Base-by-base conservation (phyloP, 306 rosid genomes). In the Cotoneaster glaucophyllus region DNA sequence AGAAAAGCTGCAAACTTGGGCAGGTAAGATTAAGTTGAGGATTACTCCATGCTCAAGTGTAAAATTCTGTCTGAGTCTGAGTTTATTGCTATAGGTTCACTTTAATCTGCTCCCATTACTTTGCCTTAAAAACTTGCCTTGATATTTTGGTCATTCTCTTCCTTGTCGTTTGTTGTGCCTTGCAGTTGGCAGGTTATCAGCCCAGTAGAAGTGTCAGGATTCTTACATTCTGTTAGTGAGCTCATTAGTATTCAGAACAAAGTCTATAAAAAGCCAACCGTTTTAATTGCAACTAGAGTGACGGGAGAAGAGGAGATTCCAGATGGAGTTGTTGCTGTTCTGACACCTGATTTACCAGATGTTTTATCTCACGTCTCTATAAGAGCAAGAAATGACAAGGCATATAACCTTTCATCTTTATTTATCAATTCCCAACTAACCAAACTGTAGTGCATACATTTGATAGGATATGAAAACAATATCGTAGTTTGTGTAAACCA, bases 121-220 rank as follows among this genome's bases (percentile, higher is more conserved):
- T 22, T 22, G 3, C 3, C 14, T n/a, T 11, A 22, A 39, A 12
- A 5, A 66, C 17, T 37, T 41, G 18, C 21, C 32, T 12, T 66
- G 4, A 43, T 43, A 43, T 13, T 24, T 39, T 37, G 18, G n/a
- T 41, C 45, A 39, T 18, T 21, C 22, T 39, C 13, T 66, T 67
- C 43, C 71, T 18, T 65, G 1, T 43, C 3, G 5, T 67, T 67
- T 13, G 45, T 11, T 70, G 69, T 63, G 29, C 64, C 41, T 26
- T 43, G 65, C 79, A 83, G 84, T 76, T 83, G 84, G 86, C 86
- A 83, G 79, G 70, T 79, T 67, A 76, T 83, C 53, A 79, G 79
- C 76, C 81, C 84, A 41, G 84, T 67, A 48, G 86, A 83, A 67
- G 84, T 62, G 56, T 52, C 54, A 73, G 86, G 86, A 26, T 24